These are phyloP conservation scores for Sisymbrium irio DNA, from an alignment of 345 rosid species.

Conservation along the genomic window DNA sequence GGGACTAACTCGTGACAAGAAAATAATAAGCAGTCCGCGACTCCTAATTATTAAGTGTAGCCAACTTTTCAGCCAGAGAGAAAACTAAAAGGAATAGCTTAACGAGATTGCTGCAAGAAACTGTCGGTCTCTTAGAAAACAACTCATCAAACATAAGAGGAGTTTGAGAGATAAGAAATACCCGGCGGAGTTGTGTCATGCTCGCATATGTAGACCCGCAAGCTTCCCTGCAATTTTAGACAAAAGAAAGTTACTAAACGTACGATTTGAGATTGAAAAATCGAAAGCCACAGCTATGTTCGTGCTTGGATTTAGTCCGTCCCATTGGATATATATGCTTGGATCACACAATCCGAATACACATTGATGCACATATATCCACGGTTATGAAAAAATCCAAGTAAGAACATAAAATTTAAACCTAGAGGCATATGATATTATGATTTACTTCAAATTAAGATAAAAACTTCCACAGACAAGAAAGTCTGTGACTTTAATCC, in stretches of 20 bases:
- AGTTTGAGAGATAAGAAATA: constrained; percentile 3
- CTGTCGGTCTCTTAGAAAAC: background rate
- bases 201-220: constrained; percentile 74
- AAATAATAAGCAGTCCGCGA: background rate
- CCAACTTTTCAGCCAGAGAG: background rate
- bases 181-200: constrained; percentile 80
- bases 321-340: background rate
- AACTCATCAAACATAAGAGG: background rate
- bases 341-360: background rate
- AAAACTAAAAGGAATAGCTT: background rate
- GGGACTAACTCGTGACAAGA: background rate
- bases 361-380: background rate
- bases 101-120: background rate
- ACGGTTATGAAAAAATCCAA: background rate
- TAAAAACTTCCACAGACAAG: background rate
- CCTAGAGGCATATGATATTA: background rate
- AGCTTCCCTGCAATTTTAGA: constrained; percentile 61
- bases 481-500: too few relatives aligned
- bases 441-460: too few relatives aligned
- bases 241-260: constrained; percentile 2
- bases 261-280: background rate
- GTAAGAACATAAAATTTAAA: background rate
- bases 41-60: background rate
- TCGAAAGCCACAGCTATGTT: too few relatives aligned
- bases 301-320: too few relatives aligned